Evolutionary conservation across 345 rosid genomes (phyloP).

Genomic region (Bruguiera parviflora): DNA sequence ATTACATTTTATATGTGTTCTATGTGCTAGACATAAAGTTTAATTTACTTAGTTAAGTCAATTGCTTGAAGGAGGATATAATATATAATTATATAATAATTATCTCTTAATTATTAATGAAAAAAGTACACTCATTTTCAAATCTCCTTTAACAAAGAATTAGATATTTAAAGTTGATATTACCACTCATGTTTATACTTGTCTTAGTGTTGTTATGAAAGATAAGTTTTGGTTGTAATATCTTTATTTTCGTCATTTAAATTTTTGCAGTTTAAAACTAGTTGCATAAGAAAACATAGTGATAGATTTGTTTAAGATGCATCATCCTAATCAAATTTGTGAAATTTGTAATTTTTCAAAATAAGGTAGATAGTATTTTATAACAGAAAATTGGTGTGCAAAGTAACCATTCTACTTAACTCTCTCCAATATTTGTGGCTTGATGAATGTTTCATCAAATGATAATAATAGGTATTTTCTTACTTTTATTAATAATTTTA

Average conservation of each 20-base stretch:
- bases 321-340: not conserved
- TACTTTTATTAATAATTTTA: not conserved
- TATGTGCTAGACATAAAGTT: not conserved
- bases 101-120: not conserved
- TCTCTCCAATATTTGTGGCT: not conserved
- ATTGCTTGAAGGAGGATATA: not conserved
- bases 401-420: not conserved
- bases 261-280: not conserved
- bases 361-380: not conserved
- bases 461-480: not conserved
- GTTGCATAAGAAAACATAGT: not conserved
- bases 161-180: not conserved
- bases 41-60: not conserved
- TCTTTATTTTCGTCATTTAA: not conserved
- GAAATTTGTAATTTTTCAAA: not conserved
- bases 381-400: not conserved
- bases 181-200: not conserved
- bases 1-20: not conserved
- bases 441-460: not conserved
- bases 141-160: not conserved
- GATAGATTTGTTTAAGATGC: not conserved
- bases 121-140: not conserved
- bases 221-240: not conserved
- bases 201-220: not conserved
- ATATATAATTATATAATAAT: not conserved